Evolutionary conservation across 441 rosid species (phyloP).

Genomic region (Melastoma candidum): DNA sequence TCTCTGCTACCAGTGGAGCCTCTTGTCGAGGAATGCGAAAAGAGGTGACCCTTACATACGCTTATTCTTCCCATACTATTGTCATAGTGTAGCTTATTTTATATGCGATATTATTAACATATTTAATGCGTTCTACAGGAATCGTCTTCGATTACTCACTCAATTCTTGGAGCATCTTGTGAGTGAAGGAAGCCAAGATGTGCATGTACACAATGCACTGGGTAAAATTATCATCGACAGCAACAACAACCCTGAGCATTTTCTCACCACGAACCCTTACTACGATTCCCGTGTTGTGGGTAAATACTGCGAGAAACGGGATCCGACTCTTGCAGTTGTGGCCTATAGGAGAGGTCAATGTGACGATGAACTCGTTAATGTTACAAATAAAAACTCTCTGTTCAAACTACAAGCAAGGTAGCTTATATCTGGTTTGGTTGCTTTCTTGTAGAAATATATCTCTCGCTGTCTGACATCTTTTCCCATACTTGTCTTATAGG

Average conservation of each 20-base stretch:
- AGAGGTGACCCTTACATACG: slow-evolving; percentile 44
- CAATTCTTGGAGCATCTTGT: slow-evolving; percentile 99
- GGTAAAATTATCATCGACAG: slow-evolving; percentile 99
- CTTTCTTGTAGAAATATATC: not conserved
- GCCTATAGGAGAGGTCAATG: slow-evolving; percentile 99
- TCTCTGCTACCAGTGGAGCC: slow-evolving; percentile 99
- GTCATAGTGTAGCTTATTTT: slow-evolving; percentile 10
- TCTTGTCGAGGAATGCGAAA: slow-evolving; percentile 95
- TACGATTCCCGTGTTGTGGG: slow-evolving; percentile 98
- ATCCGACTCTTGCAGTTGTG: slow-evolving; percentile 98
- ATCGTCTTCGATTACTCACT: slow-evolving; percentile 96
- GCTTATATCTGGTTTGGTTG: slow-evolving; percentile 16
- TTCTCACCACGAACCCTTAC: slow-evolving; percentile 96
- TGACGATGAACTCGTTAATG: slow-evolving; percentile 93
- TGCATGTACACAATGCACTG: slow-evolving; percentile 97
- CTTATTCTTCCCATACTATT: slow-evolving; percentile 7
- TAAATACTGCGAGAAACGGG: slow-evolving; percentile 99
- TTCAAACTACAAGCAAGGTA: slow-evolving; percentile 99
- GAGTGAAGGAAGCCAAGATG: slow-evolving; percentile 99
- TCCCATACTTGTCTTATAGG: slow-evolving; percentile 31
- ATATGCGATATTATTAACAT: slow-evolving; percentile 9
- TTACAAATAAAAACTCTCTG: slow-evolving; percentile 94
- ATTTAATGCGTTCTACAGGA: slow-evolving; percentile 38
- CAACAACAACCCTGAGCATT: slow-evolving; percentile 99
- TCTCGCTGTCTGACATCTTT: slow-evolving; percentile 10